Evolutionary conservation across 2,329 filamentous ascomycete species (phyloP).

Genomic region (Xylaria arbuscula): DNA sequence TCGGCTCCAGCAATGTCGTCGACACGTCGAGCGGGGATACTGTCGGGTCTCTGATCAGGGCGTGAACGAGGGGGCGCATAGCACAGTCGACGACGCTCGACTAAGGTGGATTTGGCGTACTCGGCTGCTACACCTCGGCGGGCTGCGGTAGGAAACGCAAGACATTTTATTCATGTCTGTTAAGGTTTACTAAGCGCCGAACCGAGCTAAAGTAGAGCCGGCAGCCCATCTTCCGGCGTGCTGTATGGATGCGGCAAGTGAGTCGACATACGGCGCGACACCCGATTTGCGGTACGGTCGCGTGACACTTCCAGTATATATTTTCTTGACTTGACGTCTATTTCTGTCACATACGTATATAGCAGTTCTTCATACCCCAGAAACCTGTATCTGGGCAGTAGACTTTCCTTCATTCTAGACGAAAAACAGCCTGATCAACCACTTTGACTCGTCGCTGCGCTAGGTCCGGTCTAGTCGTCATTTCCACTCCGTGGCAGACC

Average conservation of each 20-base stretch:
- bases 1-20: constrained; percentile 39
- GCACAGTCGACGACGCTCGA: neutral
- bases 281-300: neutral
- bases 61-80: constrained; percentile 19
- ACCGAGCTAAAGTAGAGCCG: constrained; percentile 1
- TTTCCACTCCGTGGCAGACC: constrained; percentile 46
- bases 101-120: neutral
- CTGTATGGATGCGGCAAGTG: neutral
- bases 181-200: constrained; percentile 11
- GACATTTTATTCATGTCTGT: neutral
- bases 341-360: constrained; percentile 8
- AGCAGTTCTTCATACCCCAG: neutral
- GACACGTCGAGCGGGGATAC: constrained; percentile 39
- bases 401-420: neutral
- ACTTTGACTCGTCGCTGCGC: neutral
- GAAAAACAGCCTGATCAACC: constrained; percentile 5
- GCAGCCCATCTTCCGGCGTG: neutral
- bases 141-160: neutral
- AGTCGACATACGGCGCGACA: neutral
- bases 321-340: constrained; percentile 11
- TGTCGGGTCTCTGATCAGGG: constrained; percentile 36
- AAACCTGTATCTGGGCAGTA: neutral
- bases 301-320: constrained; percentile 12
- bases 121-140: neutral
- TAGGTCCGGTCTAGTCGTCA: constrained; percentile 33